These are phyloP conservation scores for Penicillium dipodomyicola DNA, from an alignment of 495 filamentous ascomycete genomes.

Conservation along the genomic window DNA sequence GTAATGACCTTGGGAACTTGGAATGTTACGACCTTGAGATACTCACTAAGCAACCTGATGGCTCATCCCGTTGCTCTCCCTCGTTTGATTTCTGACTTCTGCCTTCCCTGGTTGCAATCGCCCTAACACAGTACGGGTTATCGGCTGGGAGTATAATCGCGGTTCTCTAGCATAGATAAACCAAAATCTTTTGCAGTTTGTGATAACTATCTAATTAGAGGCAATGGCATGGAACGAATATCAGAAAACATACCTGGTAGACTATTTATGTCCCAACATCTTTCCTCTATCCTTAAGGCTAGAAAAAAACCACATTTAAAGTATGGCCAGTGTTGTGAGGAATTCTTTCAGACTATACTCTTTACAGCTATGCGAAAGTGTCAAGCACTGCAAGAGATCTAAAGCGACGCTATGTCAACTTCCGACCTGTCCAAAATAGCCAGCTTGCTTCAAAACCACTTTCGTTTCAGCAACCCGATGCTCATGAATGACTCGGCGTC, in stretches of 20 bases:
- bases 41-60: too few species aligned
- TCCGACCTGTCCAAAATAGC: neutral
- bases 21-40: too few species aligned
- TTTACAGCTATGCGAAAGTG: neutral
- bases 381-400: neutral
- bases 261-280: neutral
- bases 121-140: too few species aligned
- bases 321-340: neutral
- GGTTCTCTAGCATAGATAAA: too few species aligned
- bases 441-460: neutral
- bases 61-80: too few species aligned
- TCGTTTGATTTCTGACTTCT: too few species aligned
- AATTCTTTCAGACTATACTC: neutral
- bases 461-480: constrained; percentile 2
- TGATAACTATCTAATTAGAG: too few species aligned
- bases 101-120: too few species aligned
- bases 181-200: too few species aligned
- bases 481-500: neutral
- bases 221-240: neutral
- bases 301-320: neutral
- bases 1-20: too few species aligned
- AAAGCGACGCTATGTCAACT: neutral
- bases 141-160: too few species aligned
- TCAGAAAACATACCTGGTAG: neutral
- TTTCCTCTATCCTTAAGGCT: neutral